phyloP scores from a whole-genome alignment of 2,329 filamentous ascomycete genomes.

The Blastomyces emzantsi region DNA sequence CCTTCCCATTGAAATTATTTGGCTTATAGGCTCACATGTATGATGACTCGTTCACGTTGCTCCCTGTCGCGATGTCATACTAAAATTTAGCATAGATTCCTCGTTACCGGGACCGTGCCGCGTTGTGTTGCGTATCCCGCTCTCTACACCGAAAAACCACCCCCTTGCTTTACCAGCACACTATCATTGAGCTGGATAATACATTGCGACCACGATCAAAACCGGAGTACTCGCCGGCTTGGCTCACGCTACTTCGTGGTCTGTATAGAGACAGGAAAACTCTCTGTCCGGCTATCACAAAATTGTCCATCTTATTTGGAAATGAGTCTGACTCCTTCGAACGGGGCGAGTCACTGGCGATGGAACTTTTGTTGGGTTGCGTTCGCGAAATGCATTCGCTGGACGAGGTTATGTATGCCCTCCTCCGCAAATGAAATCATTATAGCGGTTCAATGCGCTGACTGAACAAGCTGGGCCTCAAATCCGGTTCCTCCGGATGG shows the following conservation, averaged over 20 bases:
- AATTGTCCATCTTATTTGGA: not conserved
- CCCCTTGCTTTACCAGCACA: not conserved
- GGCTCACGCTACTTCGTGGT: not conserved
- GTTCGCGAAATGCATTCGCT: not conserved
- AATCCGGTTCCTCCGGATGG: not conserved
- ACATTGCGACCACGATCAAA: not conserved
- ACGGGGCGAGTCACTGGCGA: not conserved
- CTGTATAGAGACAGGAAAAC: not conserved
- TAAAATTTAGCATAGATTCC: not conserved
- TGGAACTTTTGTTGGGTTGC: not conserved
- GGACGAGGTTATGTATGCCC: not conserved
- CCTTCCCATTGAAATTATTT: not conserved
- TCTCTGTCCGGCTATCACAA: not conserved
- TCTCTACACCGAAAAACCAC: not conserved
- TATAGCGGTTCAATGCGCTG: not conserved
- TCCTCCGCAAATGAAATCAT: not conserved
- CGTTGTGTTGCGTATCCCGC: not conserved
- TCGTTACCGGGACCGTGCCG: not conserved
- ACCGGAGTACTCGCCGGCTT: not conserved
- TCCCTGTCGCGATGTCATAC: not conserved
- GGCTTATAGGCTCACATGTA: not conserved
- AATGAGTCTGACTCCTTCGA: not conserved
- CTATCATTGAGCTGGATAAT: not conserved
- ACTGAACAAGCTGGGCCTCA: not conserved
- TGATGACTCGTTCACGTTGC: not conserved